phyloP scores from a whole-genome alignment of 768 basidiomycete species.

The Steccherinum ochraceum region DNA sequence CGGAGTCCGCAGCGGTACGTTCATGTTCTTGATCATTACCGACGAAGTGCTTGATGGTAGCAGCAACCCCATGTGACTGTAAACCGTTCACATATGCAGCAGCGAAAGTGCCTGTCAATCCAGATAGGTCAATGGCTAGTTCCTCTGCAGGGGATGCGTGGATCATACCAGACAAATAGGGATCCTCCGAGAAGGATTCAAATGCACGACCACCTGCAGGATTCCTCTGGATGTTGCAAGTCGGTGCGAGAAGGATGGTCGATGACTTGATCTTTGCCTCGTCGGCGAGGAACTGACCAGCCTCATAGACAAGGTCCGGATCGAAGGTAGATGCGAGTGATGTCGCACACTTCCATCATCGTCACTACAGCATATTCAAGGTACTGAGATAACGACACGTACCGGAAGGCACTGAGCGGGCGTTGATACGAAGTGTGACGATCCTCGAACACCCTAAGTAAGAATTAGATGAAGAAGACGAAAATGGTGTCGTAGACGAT shows the following conservation, averaged over 20 bases:
- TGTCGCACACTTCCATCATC: slow-evolving; percentile 48
- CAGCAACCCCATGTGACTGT: slow-evolving; percentile 58
- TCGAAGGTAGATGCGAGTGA: slow-evolving; percentile 69
- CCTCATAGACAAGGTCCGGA: slow-evolving; percentile 43
- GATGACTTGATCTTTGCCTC: slow-evolving; percentile 64
- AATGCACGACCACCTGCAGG: slow-evolving; percentile 58
- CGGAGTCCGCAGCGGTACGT: slow-evolving; percentile 55
- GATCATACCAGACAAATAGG: slow-evolving; percentile 49
- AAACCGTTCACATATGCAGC: slow-evolving; percentile 66
- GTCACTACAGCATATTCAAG: not conserved
- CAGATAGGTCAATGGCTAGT: not conserved
- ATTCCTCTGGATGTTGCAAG: slow-evolving; percentile 68
- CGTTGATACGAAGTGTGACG: slow-evolving; percentile 56
- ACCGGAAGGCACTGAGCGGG: slow-evolving; percentile 65
- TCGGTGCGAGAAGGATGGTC: slow-evolving; percentile 61
- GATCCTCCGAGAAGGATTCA: slow-evolving; percentile 71
- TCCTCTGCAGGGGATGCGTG: not conserved
- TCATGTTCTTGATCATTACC: slow-evolving; percentile 73
- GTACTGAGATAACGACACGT: slow-evolving; percentile 11
- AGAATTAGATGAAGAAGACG: not conserved
- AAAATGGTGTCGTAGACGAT: slow-evolving; percentile 1
- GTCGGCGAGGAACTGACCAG: slow-evolving; percentile 53
- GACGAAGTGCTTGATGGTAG: slow-evolving; percentile 71
- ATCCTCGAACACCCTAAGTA: slow-evolving; percentile 57
- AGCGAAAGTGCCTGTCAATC: slow-evolving; percentile 43